Evolutionary conservation across 2,329 filamentous ascomycete species (phyloP).

Genomic region (Colletotrichum viniferum): DNA sequence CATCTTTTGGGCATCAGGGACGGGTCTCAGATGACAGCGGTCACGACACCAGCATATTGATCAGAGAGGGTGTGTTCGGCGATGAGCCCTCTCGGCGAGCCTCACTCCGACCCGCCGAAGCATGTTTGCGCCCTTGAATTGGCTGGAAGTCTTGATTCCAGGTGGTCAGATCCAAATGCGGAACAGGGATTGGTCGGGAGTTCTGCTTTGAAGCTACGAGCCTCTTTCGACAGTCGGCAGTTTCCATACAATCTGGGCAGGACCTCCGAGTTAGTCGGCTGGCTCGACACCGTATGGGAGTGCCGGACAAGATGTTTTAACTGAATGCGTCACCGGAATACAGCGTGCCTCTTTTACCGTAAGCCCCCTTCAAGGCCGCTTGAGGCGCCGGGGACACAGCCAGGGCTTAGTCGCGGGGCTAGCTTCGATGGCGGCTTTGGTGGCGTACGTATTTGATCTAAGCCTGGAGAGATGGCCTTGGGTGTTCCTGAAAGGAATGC

Average conservation of each 20-base stretch:
- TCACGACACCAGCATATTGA: background rate
- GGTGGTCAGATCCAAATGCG: background rate
- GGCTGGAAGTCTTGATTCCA: background rate
- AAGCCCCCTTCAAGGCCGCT: background rate
- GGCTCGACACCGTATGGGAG: background rate
- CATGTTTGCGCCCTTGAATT: background rate
- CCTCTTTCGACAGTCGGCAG: background rate
- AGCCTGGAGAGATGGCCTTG: background rate
- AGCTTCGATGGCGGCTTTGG: background rate
- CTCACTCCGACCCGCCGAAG: background rate
- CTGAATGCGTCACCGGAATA: background rate
- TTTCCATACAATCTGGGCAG: background rate
- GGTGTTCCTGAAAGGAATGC: conserved; percentile 1
- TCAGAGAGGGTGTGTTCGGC: background rate
- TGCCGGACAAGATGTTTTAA: background rate
- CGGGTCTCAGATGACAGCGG: background rate
- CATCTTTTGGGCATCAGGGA: background rate
- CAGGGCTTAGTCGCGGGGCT: background rate
- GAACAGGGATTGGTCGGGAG: background rate
- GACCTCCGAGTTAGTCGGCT: background rate
- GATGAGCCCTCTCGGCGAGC: background rate
- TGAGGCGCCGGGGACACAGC: background rate
- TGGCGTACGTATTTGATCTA: background rate
- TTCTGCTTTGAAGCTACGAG: background rate
- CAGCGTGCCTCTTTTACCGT: background rate